Evolutionary conservation across 768 basidiomycete species (phyloP), one percentile per base, ranked within the genome.

Genomic region (Lyophyllum semitale): DNA sequence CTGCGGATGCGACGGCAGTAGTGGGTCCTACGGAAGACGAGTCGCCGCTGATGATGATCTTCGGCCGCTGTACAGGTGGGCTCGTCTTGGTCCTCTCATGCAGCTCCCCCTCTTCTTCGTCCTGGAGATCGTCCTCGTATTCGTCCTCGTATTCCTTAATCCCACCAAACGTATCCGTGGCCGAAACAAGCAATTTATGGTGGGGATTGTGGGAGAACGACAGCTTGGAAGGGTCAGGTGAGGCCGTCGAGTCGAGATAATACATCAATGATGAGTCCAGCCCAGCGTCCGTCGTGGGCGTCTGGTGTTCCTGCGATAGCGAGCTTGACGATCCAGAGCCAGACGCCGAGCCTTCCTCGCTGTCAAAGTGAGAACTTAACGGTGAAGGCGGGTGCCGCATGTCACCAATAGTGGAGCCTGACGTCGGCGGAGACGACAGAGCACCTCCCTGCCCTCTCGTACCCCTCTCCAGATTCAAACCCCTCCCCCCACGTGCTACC

Each of bases 311-410:
- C 43, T 73, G 71, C 15, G 74, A 74, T 50, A 64, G 65, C 13
- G 76, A 73, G 57, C 73, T 73, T 7, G 75, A 73, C n/a, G 78
- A 76, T 2, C 66, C 61, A 7, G 77, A 76, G 17, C 70, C 73
- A 2, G 70, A 73, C 23, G 48, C 59, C 27, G 73, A 73, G 17
- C 71, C 71, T 50, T 74, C 76, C 42, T 76, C 75, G 49, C 73
- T 74, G 45, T 76, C 79, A 52, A 76, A 84, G 29, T 76, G 74
- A 12, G 79, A 78, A 54, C 77, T 77, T 33, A 77, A 68, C 6
- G 84, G 83, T 7, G 84, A 83, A 4, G 77, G 71, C 15, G 72
- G 72, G 33, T 68, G 68, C 25, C 62, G 61, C 22, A 53, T 54
- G 25, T 57, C 64, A 17, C 59, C 26, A 26, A 44, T 33, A 15